Evolutionary conservation across 352 stramenopile species (phyloP).

Genomic region (Globisporangium paroecandrum): DNA sequence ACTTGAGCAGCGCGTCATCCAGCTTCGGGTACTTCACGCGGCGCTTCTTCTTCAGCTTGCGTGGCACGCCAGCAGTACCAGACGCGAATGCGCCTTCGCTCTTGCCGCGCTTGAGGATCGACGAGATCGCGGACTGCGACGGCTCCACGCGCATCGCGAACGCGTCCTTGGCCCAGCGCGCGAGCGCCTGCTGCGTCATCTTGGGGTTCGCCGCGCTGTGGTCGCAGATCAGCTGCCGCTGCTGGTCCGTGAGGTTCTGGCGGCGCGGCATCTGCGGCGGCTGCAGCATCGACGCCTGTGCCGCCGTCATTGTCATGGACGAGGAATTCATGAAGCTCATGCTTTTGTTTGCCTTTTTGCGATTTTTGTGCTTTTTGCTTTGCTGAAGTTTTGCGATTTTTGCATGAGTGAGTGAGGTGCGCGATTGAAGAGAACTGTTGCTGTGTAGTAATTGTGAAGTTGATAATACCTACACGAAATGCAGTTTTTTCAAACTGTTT

Average conservation of each 20-base stretch:
- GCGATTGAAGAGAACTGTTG: too few relatives aligned
- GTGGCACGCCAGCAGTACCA: not conserved
- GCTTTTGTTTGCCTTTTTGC: not conserved
- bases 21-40: conserved; percentile 53
- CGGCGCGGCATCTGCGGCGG: not conserved
- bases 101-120: conserved; percentile 14
- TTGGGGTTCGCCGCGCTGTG: conserved; percentile 12
- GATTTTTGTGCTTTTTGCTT: too few relatives aligned
- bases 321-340: not conserved
- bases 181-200: conserved; percentile 19
- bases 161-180: conserved; percentile 13
- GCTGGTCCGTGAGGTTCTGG: conserved; percentile 8
- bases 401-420: too few relatives aligned
- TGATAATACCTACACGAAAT: too few relatives aligned
- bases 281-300: not conserved
- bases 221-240: conserved; percentile 11
- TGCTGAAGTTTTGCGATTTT: too few relatives aligned
- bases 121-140: conserved; percentile 17
- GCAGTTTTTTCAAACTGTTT: too few relatives aligned
- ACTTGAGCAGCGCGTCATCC: conserved; percentile 42
- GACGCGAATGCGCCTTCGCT: not conserved
- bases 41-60: conserved; percentile 18
- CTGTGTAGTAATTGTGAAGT: too few relatives aligned
- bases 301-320: not conserved
- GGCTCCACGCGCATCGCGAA: conserved; percentile 13